Base-by-base conservation (phyloP, 345 rosid species). In the Psidium guajava region DNA sequence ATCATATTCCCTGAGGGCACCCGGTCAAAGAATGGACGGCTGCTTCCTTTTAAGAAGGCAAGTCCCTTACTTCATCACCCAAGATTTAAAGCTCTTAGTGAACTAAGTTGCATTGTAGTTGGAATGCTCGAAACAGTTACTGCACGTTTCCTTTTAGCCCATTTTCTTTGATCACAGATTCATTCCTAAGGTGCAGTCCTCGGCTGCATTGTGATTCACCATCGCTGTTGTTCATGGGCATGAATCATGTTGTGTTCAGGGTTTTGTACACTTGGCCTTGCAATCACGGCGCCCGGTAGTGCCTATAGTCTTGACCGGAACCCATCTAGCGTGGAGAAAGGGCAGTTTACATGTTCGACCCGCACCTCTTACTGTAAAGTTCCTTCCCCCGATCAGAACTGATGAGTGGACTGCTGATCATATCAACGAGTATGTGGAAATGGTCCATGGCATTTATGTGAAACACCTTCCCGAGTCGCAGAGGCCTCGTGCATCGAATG, bases 1-100 rank as follows among this genome's bases (percentile, higher is more conserved):
- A 84, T 90, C 75, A 90, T 93, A 53, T 93, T 92, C 83, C 94
- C 95, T 0, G 91, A 93, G 89, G 95, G 95, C 53, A 92, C 93
- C 47, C 86, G 95, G 86, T 93, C 95, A 55, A 86, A 90, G 86
- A 84, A 88, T 81, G 95, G 93, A 12, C 85, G 90, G 50, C 85
- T 92, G 2, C 94, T 89, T 27, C 92, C 93, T 55, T 93, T 91
- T 49, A 92, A 91, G 86, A 93, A 92, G 94, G 94, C 91, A 54
- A 55, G 24, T 15, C 36, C 22, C 56, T 4, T 22, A 54, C 80
- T n/a, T 84, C 32, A 40, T 10, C 56, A 13, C 6, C 56, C 21
- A 69, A 69, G 42, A 69, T 69, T 32, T 69, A 32, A 69, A 36
- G 1, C 80, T 69, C 47, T 18, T 69, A 36, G 47, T 69, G 80